These are phyloP conservation scores for Nannochloris sp. DNA, from an alignment of 139 green algal genomes.

Conservation along the genomic window DNA sequence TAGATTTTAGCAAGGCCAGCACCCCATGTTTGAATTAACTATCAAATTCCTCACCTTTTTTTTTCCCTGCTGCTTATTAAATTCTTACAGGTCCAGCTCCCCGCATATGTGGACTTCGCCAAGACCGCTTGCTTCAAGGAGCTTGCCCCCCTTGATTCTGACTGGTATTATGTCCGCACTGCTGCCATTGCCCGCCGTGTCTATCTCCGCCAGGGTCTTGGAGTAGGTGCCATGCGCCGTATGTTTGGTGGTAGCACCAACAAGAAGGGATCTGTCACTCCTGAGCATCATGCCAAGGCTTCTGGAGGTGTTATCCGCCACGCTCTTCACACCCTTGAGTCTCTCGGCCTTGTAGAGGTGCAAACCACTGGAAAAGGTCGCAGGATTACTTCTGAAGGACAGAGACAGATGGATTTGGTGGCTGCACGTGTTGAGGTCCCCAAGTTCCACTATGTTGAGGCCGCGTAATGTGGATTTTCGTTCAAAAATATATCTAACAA, in stretches of 20 bases:
- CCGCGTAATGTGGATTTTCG: too few species aligned
- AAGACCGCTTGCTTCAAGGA: conserved; percentile 97
- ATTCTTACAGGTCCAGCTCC: conserved; percentile 86
- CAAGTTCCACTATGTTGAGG: conserved; percentile 28
- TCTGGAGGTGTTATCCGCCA: conserved; percentile 65
- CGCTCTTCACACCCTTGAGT: conserved; percentile 31
- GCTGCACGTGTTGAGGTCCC: conserved; percentile 15
- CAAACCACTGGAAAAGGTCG: conserved; percentile 60
- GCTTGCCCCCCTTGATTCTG: conserved; percentile 87
- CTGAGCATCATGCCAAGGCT: conserved; percentile 57
- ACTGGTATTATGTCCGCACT: conserved; percentile 99
- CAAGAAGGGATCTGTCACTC: conserved; percentile 40
- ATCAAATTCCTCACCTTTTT: too few species aligned
- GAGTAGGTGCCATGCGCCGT: conserved; percentile 83
- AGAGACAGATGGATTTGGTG: conserved; percentile 42
- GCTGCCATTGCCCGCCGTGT: conserved; percentile 89
- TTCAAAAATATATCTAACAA: too few species aligned
- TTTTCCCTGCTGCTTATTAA: too few species aligned
- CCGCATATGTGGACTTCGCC: conserved; percentile 91
- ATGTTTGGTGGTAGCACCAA: conserved; percentile 80
- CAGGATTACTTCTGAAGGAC: conserved; percentile 75
- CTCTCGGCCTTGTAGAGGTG: conserved; percentile 62
- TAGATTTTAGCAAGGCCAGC: too few species aligned
- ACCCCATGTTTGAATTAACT: too few species aligned
- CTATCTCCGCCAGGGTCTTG: conserved; percentile 86